Base-by-base conservation (phyloP, 495 filamentous ascomycete genomes). In the Penicillium parvum region DNA sequence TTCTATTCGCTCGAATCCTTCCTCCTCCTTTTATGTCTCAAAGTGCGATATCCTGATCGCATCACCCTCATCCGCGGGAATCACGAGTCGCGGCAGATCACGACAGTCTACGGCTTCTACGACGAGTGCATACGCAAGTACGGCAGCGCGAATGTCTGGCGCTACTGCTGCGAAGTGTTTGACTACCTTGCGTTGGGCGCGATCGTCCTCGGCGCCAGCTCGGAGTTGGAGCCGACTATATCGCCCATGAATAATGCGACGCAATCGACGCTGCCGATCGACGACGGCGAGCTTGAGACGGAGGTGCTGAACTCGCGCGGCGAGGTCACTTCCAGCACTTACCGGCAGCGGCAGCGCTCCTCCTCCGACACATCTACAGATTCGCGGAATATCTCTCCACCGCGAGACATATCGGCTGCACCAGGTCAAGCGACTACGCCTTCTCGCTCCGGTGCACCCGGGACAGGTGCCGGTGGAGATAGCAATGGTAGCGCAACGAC, bases 1-100 rank as follows among this genome's bases (percentile, higher is more conserved):
- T 98, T 95, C 74, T 98, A 96, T 75, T 95, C 89, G 1, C 80
- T 98, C 38, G 92, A 98, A 70, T 89, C 90, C 19, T 95, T 98
- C 62, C 83, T 95, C 36, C 83, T 98, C 22, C 84, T 98, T 18
- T 79, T 98, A 32, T 92, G 87, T 50, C 83, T 98, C 34, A 98
- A 98, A 76, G 89, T 98, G 41, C 86, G 92, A 50, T 98, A 97
- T 59, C 92, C 92, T 18, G 89, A 97, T 61, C 89, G 92, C 46
- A 97, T 98, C 68, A 98, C 92, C 0, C 74, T 98, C 28, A 95
- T 98, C 61, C 82, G 92, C 43, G 92, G 92, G 15, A 98, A 98
- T 59, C 92, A 98, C 71, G 92, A 98, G 61, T 96, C 90, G 8
- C 79, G 92, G 26, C 92, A 98, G 59, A 98, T 98, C 59, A 98